phyloP scores from a whole-genome alignment of 176 grass and related monocot species.

The Musa beccarii region DNA sequence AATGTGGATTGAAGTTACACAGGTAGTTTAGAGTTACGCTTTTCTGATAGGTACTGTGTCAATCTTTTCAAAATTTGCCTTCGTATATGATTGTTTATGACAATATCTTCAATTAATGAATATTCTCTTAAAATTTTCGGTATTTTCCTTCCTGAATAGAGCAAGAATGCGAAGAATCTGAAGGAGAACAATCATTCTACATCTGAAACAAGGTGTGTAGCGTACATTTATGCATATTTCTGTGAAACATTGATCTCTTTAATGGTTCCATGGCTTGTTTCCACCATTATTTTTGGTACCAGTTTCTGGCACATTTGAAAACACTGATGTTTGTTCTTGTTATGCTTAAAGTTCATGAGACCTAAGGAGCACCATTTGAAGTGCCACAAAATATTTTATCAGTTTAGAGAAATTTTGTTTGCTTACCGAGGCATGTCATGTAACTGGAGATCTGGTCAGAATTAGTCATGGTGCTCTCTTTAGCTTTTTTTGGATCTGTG shows the following conservation, averaged over 20 bases:
- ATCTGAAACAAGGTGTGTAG: not conserved
- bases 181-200: constrained; percentile 2
- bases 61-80: not conserved
- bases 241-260: not conserved
- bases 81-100: not conserved
- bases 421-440: not conserved
- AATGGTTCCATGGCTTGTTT: not conserved
- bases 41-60: too few relatives aligned
- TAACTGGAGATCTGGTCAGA: not conserved
- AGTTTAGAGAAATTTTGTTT: not conserved
- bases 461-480: not conserved
- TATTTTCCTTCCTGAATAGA: not conserved
- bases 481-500: not conserved
- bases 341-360: not conserved
- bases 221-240: not conserved
- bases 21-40: not conserved
- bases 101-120: not conserved
- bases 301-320: not conserved
- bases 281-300: not conserved
- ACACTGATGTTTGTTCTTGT: not conserved
- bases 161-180: constrained; percentile 2
- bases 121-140: not conserved
- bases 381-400: not conserved
- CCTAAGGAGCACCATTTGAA: not conserved
- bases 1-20: not conserved